Evolutionary conservation across 2,329 filamentous ascomycete genomes (phyloP).

Genomic region (Curvularia spicifera): DNA sequence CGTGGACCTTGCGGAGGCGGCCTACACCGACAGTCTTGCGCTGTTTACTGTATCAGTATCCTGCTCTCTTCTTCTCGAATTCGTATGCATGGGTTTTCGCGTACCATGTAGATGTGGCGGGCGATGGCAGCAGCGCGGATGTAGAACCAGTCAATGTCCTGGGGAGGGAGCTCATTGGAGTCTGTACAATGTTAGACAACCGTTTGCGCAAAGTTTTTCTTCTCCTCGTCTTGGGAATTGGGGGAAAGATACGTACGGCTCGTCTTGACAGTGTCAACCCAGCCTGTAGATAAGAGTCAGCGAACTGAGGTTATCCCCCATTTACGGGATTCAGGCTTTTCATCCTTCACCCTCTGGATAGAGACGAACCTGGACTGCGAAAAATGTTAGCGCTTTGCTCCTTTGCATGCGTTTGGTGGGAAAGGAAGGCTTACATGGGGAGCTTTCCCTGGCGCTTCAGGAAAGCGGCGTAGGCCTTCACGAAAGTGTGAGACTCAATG

Average conservation of each 20-base stretch:
- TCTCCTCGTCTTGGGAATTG: not conserved
- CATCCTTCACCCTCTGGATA: slow-evolving; percentile 44
- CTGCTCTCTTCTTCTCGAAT: not conserved
- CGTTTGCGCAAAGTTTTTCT: not conserved
- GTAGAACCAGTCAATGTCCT: slow-evolving; percentile 97
- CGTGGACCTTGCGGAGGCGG: slow-evolving; percentile 95
- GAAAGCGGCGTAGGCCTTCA: slow-evolving; percentile 83
- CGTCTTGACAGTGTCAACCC: slow-evolving; percentile 99
- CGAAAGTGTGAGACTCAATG: slow-evolving; percentile 91
- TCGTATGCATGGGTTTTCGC: not conserved
- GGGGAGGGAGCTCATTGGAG: slow-evolving; percentile 96
- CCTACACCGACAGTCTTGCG: slow-evolving; percentile 99
- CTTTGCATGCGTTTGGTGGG: not conserved
- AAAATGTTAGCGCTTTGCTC: slow-evolving; percentile 30
- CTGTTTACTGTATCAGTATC: slow-evolving; percentile 25
- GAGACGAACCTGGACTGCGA: slow-evolving; percentile 69
- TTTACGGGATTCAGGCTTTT: slow-evolving; percentile 62
- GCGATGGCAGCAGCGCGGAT: slow-evolving; percentile 91
- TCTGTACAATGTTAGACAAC: slow-evolving; percentile 51
- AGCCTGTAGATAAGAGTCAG: slow-evolving; percentile 71
- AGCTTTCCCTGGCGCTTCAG: slow-evolving; percentile 95
- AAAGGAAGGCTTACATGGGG: slow-evolving; percentile 62
- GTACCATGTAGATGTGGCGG: slow-evolving; percentile 88
- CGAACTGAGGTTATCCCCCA: slow-evolving; percentile 56
- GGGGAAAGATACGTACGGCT: slow-evolving; percentile 55